Conservation (phyloP, 2,329 filamentous ascomycete genomes). For the Daldinia sp. region DNA sequence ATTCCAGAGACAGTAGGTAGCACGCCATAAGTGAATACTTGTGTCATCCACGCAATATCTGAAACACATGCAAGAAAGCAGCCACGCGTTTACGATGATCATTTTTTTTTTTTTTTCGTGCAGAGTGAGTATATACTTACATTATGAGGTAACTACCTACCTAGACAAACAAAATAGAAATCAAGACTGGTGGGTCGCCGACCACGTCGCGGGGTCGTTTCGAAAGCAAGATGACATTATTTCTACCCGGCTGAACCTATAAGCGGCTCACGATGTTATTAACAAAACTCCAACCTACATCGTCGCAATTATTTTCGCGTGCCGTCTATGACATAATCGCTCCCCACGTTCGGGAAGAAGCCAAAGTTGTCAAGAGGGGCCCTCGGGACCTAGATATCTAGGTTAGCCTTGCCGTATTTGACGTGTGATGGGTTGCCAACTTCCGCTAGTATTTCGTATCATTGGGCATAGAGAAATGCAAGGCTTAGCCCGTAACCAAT, state of each 20-base stretch:
- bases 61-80: slow-evolving; percentile 32
- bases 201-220: slow-evolving; percentile 19
- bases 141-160: no score
- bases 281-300: slow-evolving; percentile 6
- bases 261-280: slow-evolving; percentile 16
- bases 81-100: slow-evolving; percentile 32
- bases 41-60: slow-evolving; percentile 17
- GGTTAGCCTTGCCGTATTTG: slow-evolving; percentile 29
- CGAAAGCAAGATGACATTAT: slow-evolving; percentile 33
- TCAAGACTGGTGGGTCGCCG: slow-evolving; percentile 14
- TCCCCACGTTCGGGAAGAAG: slow-evolving; percentile 19
- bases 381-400: slow-evolving; percentile 30
- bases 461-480: slow-evolving; percentile 4
- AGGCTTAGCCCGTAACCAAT: slow-evolving; percentile 25
- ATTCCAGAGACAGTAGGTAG: slow-evolving; percentile 15
- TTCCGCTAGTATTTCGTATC: slow-evolving; percentile 1
- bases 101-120: no score
- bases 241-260: slow-evolving; percentile 10
- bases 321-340: slow-evolving; percentile 35
- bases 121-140: no score
- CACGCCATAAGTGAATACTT: slow-evolving; percentile 19
- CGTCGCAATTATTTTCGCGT: slow-evolving; percentile 13
- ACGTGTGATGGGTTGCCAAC: slow-evolving; percentile 18
- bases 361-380: slow-evolving; percentile 24
- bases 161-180: background rate